phyloP scores from a whole-genome alignment of 2,329 filamentous ascomycete genomes.

The Rhinocladiella similis region DNA sequence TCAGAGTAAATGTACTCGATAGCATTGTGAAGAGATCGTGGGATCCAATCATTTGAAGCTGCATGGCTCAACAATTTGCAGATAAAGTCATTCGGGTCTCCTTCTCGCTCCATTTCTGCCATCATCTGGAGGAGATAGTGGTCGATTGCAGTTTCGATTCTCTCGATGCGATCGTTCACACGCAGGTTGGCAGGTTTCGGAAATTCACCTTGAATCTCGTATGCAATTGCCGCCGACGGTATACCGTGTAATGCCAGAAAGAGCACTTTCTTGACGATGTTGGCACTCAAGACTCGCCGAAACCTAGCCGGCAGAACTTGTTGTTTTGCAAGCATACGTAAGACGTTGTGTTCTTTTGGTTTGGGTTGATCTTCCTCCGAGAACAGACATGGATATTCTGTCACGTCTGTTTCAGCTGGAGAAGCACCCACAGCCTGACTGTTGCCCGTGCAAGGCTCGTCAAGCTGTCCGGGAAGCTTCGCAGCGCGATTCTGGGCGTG shows the following conservation, averaged over 20 bases:
- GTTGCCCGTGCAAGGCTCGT: no score
- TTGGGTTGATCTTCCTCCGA: no score
- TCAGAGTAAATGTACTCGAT: not conserved
- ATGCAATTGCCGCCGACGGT: constrained; percentile 3
- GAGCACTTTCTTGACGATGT: constrained; percentile 10
- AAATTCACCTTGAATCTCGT: not conserved
- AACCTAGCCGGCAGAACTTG: not conserved
- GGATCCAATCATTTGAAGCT: constrained; percentile 8
- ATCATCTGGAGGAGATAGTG: constrained; percentile 6
- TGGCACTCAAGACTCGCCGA: constrained; percentile 1
- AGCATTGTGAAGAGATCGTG: constrained; percentile 7
- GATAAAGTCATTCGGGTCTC: constrained; percentile 1
- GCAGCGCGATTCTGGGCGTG: no score
- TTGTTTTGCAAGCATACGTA: not conserved
- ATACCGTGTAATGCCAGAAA: constrained; percentile 16
- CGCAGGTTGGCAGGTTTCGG: not conserved
- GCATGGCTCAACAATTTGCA: constrained; percentile 1
- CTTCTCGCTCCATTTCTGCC: not conserved
- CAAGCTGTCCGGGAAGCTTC: no score
- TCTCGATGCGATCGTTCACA: not conserved
- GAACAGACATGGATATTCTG: no score
- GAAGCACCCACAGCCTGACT: no score
- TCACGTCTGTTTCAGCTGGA: no score
- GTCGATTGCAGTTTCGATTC: not conserved
- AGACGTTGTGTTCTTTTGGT: not conserved